A percentile compares a stretch with the other conserved stretches of the same genome.
phyloP scores from a whole-genome alignment of 495 filamentous ascomycete genomes.

The Annulohypoxylon moriforme region DNA sequence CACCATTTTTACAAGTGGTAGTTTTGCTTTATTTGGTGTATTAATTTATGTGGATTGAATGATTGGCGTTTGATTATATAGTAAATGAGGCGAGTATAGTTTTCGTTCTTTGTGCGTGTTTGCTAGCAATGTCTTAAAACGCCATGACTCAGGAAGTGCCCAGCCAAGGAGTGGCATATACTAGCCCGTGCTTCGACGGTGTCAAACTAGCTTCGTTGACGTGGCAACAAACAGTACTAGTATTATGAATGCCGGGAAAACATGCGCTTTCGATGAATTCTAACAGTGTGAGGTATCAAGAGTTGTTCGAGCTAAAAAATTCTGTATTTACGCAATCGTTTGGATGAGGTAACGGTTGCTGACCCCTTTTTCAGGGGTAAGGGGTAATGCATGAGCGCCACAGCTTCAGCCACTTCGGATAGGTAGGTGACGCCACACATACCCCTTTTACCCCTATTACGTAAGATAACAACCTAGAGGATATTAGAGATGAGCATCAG shows the following conservation, averaged over 20 bases:
- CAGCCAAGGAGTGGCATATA: neutral
- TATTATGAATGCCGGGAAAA: neutral
- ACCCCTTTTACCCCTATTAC: neutral
- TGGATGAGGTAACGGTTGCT: neutral
- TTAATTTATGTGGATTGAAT: neutral
- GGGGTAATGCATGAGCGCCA: neutral
- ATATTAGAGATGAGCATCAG: neutral
- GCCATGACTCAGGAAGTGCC: neutral
- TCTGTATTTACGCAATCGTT: neutral
- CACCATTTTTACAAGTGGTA: neutral
- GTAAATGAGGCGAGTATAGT: neutral
- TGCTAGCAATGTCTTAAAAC: neutral
- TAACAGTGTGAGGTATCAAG: neutral
- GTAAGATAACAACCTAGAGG: neutral
- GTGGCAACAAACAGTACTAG: neutral
- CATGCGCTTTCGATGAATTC: neutral
- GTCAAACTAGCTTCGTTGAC: neutral
- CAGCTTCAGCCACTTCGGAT: neutral
- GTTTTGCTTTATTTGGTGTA: neutral
- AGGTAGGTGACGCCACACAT: neutral
- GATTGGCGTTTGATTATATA: neutral
- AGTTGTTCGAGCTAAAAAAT: neutral
- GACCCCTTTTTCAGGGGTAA: neutral
- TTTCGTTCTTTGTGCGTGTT: neutral
- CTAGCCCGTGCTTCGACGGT: neutral